Evolutionary conservation across 306 rosid species (phyloP), one percentile per base, ranked within the genome.

Genomic region (Citrullus colocynthis): DNA sequence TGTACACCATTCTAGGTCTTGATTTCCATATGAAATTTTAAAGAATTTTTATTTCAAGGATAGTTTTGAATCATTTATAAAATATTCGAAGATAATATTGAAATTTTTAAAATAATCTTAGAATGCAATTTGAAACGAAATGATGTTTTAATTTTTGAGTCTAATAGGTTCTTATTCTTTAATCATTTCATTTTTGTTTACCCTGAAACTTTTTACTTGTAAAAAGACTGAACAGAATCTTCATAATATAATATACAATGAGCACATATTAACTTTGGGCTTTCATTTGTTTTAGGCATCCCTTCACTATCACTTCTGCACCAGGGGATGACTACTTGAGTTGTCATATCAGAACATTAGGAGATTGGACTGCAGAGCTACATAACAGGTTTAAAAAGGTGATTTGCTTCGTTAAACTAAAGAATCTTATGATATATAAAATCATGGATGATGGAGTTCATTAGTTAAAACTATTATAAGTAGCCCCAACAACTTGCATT

Each of bases 271-370:
- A 37, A 57, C 39, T 57, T 57, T n/a, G 45, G 14, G 14, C 10
- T 24, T 24, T 39, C 12, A 44, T 69, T 69, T 69, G 56, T 64
- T 42, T 81, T 80, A 94, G 98, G 98, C 97, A 94, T 81, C 98
- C 97, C 24, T 94, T 94, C 85, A 87, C 95, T 67, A 94, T 92
- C 83, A 94, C 98, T 79, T 95, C 98, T 69, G 98, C 98, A 45
- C 97, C 97, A 0, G 97, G 96, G 75, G 97, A 95, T 79, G 93
- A 90, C 59, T 92, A 90, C 88, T 81, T 95, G 82, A 92, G 97
- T 80, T 93, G 91, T 78, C 98, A 92, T 80, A 86, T 95, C 18
- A 51, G 91, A 85, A 81, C 95, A 58, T 75, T 84, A 49, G 98
- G 98, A 55, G 98, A 95, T 81, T 95, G 97, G 98, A 95, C 98